Conservation (phyloP, 176 grass and related monocot species). For the Pharus latifolius region DNA sequence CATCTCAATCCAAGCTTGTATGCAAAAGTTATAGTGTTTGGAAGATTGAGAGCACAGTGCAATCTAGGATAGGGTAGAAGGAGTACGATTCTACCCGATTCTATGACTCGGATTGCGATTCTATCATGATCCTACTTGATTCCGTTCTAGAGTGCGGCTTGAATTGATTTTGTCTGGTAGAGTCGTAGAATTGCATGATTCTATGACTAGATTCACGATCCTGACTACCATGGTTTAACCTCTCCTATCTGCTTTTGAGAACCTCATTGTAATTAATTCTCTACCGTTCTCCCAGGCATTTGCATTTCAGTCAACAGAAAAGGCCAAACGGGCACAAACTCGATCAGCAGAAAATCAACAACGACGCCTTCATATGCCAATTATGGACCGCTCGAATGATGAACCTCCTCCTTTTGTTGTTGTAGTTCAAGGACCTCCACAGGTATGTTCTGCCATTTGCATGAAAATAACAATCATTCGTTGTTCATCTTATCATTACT, state of each 20-base stretch:
- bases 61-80: too few relatives aligned
- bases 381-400: slow-evolving; percentile 70
- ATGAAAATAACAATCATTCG: not conserved
- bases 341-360: slow-evolving; percentile 81
- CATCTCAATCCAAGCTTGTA: too few relatives aligned
- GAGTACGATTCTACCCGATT: too few relatives aligned
- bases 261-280: not conserved
- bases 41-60: too few relatives aligned
- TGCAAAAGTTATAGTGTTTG: too few relatives aligned
- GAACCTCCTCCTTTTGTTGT: slow-evolving; percentile 89
- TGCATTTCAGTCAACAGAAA: slow-evolving; percentile 78
- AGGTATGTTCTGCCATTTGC: slow-evolving; percentile 29
- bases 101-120: too few relatives aligned
- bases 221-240: not conserved
- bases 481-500: slow-evolving; percentile 16
- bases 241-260: slow-evolving; percentile 5
- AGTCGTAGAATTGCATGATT: not conserved
- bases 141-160: too few relatives aligned
- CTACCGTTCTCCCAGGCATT: slow-evolving; percentile 54
- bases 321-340: slow-evolving; percentile 73
- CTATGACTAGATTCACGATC: too few relatives aligned
- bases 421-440: slow-evolving; percentile 90
- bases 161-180: too few relatives aligned
- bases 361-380: slow-evolving; percentile 64
- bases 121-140: too few relatives aligned